phyloP scores from a whole-genome alignment of 208 protist genomes.

The Leptomonas seymouri region DNA sequence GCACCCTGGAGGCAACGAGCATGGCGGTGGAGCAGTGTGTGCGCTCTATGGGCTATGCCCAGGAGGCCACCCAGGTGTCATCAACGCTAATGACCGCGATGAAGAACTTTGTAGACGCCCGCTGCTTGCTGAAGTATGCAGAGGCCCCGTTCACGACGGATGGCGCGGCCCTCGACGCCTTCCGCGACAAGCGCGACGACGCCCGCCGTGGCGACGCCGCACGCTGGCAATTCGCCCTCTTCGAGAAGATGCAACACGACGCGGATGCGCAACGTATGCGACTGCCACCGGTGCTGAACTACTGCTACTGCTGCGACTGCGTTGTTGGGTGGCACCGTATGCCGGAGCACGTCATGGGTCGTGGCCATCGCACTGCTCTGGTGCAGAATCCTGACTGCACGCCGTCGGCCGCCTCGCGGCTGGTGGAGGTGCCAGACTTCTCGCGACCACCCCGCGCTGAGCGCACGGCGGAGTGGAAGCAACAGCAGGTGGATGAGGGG shows the following conservation, averaged over 20 bases:
- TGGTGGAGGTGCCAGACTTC: slow-evolving; percentile 34
- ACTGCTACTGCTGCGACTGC: slow-evolving; percentile 81
- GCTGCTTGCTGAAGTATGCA: slow-evolving; percentile 69
- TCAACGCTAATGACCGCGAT: slow-evolving; percentile 49
- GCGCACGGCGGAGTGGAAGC: background rate
- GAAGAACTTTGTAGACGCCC: slow-evolving; percentile 80
- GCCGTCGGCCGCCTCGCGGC: slow-evolving; percentile 37
- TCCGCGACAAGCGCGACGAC: slow-evolving; percentile 47
- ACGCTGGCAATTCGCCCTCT: slow-evolving; percentile 31
- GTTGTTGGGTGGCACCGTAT: slow-evolving; percentile 76
- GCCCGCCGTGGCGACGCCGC: slow-evolving; percentile 38
- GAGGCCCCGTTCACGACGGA: slow-evolving; percentile 48
- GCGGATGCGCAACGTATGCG: slow-evolving; percentile 32
- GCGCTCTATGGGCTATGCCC: slow-evolving; percentile 31
- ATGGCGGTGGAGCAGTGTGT: slow-evolving; percentile 81
- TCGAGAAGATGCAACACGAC: slow-evolving; percentile 31
- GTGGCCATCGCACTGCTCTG: slow-evolving; percentile 42
- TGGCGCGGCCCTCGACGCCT: slow-evolving; percentile 30
- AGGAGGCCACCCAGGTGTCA: slow-evolving; percentile 8
- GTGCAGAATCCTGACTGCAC: slow-evolving; percentile 34
- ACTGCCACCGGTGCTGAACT: slow-evolving; percentile 78
- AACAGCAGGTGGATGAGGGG: background rate
- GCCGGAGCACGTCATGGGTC: slow-evolving; percentile 72
- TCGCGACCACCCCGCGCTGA: slow-evolving; percentile 29
- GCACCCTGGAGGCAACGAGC: slow-evolving; percentile 80